These are phyloP conservation scores for Picochlorum sp. DNA, from an alignment of 139 green algal species.

Conservation along the genomic window DNA sequence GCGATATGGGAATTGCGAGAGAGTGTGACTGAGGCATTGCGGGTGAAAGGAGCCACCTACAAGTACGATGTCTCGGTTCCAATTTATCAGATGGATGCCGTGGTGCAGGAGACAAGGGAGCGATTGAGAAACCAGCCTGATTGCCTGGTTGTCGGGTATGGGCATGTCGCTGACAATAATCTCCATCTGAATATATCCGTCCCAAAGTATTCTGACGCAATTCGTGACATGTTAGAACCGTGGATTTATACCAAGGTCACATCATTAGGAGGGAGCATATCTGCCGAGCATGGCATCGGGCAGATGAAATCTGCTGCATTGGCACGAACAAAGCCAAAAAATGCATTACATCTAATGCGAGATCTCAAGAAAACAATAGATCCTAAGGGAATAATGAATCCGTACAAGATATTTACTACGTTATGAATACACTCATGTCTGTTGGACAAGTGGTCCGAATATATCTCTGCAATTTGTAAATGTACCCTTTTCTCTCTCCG, in stretches of 20 bases:
- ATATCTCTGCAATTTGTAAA: constrained; percentile 61
- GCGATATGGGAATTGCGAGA: constrained; percentile 86
- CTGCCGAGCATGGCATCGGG: constrained; percentile 93
- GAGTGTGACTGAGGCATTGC: constrained; percentile 75
- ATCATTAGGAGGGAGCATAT: constrained; percentile 68
- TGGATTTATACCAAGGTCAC: constrained; percentile 89
- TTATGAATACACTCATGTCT: neutral
- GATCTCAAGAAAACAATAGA: constrained; percentile 81
- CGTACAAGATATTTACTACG: constrained; percentile 84
- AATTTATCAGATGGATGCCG: constrained; percentile 56
- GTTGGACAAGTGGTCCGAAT: constrained; percentile 34
- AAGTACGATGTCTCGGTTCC: constrained; percentile 76
- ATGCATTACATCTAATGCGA: constrained; percentile 73
- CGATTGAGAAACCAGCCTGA: constrained; percentile 30
- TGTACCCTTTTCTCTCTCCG: constrained; percentile 26
- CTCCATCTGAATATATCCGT: constrained; percentile 90
- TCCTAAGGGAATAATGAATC: constrained; percentile 85
- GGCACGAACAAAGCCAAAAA: constrained; percentile 60
- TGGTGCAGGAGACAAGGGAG: constrained; percentile 69
- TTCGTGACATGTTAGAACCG: constrained; percentile 75
- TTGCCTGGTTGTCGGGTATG: constrained; percentile 75
- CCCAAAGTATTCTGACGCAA: constrained; percentile 24
- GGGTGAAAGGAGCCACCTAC: constrained; percentile 59
- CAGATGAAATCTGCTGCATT: constrained; percentile 81
- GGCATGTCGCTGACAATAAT: constrained; percentile 95